A percentile compares a stretch with the other conserved stretches of the same genome.
These are phyloP conservation scores for Vitellaria paradoxa DNA, from an alignment of 179 eudicot genomes.

Conservation along the genomic window DNA sequence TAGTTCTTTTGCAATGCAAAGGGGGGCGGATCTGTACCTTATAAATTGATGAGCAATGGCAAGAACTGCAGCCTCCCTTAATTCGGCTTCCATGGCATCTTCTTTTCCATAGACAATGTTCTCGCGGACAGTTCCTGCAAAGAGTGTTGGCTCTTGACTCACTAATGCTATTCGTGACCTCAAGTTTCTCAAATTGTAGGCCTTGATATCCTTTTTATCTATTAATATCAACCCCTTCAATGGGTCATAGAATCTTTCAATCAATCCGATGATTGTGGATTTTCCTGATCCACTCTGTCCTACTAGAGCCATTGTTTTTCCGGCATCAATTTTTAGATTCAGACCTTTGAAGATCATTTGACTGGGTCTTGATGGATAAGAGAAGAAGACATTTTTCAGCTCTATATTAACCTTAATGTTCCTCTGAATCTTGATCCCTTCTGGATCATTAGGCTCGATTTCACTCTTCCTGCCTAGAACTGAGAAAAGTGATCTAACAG, in stretches of 20 bases:
- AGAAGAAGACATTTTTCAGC: slow-evolving; percentile 28
- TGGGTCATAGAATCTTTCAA: slow-evolving; percentile 40
- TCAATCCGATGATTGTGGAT: slow-evolving; percentile 33
- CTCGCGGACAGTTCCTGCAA: slow-evolving; percentile 32
- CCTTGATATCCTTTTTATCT: slow-evolving; percentile 28
- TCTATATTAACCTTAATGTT: slow-evolving; percentile 30
- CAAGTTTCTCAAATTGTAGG: slow-evolving; percentile 29
- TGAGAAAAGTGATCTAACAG: slow-evolving; percentile 33
- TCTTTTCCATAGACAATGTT: slow-evolving; percentile 35
- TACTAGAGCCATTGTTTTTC: slow-evolving; percentile 33
- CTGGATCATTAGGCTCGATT: slow-evolving; percentile 35
- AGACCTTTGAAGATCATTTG: slow-evolving; percentile 32
- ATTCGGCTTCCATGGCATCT: slow-evolving; percentile 30
- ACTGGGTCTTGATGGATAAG: slow-evolving; percentile 32
- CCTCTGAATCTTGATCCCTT: slow-evolving; percentile 24
- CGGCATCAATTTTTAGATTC: slow-evolving; percentile 29
- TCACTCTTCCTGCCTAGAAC: slow-evolving; percentile 31
- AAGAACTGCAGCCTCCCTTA: slow-evolving; percentile 31
- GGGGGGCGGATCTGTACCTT: slow-evolving; percentile 16
- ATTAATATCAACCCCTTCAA: slow-evolving; percentile 29
- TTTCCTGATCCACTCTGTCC: slow-evolving; percentile 41
- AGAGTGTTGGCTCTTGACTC: slow-evolving; percentile 43
- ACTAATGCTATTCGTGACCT: slow-evolving; percentile 39
- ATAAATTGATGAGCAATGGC: slow-evolving; percentile 43
- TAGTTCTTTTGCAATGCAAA: too few relatives aligned